Percentiles rank a stretch among this genome's conserved stretches.
Conservation (phyloP, 495 filamentous ascomycete genomes). For the Trichoderma orchidacearum region DNA sequence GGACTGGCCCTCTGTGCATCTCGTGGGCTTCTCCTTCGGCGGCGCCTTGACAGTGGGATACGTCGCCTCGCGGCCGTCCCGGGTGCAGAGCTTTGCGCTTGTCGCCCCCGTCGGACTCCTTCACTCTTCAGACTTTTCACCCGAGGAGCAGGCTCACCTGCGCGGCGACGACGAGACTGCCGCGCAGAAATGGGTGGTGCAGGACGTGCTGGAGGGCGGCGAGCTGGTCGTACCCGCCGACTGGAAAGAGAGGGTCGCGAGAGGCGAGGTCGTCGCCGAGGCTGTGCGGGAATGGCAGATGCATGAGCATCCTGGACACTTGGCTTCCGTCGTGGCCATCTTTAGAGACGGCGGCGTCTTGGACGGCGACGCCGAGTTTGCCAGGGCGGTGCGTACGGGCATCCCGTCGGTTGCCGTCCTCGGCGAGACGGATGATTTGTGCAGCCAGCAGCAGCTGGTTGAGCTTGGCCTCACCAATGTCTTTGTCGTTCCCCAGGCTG, state of each 20-base stretch:
- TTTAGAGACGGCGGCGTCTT: conserved; percentile 27
- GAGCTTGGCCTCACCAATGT: background rate
- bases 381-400: conserved; percentile 11
- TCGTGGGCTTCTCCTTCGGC: conserved; percentile 26
- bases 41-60: conserved; percentile 18
- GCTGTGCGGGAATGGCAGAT: conserved; percentile 31
- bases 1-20: conserved; percentile 16
- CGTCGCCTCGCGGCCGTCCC: conserved; percentile 10
- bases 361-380: conserved; percentile 25
- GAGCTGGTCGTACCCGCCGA: conserved; percentile 20
- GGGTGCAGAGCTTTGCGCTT: conserved; percentile 16
- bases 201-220: conserved; percentile 23
- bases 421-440: conserved; percentile 27
- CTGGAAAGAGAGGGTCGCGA: conserved; percentile 27
- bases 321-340: conserved; percentile 26
- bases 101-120: conserved; percentile 24
- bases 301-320: conserved; percentile 25
- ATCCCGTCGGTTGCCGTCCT: conserved; percentile 19
- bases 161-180: conserved; percentile 7
- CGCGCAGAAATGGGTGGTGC: conserved; percentile 19
- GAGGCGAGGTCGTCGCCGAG: conserved; percentile 29
- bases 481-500: background rate
- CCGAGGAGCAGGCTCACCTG: background rate
- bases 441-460: background rate
- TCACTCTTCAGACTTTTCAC: background rate